Evolutionary conservation across 495 filamentous ascomycete species (phyloP).

Genomic region (Xylaria intraflava): DNA sequence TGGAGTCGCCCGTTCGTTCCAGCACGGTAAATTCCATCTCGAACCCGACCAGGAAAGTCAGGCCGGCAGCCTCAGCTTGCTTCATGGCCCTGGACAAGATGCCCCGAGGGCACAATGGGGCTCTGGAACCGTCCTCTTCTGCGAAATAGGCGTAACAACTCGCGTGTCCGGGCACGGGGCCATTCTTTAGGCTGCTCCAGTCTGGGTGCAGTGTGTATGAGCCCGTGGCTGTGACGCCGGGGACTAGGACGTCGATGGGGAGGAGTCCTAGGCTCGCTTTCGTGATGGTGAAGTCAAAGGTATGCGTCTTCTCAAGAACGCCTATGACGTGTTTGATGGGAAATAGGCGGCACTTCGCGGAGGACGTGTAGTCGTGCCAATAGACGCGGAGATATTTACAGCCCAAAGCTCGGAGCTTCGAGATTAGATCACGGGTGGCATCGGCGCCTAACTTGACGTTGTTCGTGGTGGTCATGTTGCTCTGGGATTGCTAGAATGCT

Average conservation of each 20-base stretch:
- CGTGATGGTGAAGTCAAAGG: slow-evolving; percentile 47
- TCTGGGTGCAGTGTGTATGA: slow-evolving; percentile 58
- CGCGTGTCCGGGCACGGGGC: slow-evolving; percentile 47
- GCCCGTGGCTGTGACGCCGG: slow-evolving; percentile 42
- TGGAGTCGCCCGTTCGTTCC: slow-evolving; percentile 27
- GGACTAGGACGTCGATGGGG: slow-evolving; percentile 47
- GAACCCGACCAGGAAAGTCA: slow-evolving; percentile 62
- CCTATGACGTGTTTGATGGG: slow-evolving; percentile 59
- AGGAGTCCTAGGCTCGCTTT: slow-evolving; percentile 51
- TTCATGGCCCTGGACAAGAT: slow-evolving; percentile 47
- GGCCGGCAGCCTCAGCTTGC: slow-evolving; percentile 37
- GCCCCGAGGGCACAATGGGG: slow-evolving; percentile 53
- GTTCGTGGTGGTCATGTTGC: no score
- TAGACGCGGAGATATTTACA: slow-evolving; percentile 62
- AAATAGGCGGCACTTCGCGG: slow-evolving; percentile 60
- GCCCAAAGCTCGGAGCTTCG: slow-evolving; percentile 2
- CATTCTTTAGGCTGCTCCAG: slow-evolving; percentile 51
- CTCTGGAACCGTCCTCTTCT: slow-evolving; percentile 38
- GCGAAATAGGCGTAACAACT: slow-evolving; percentile 57
- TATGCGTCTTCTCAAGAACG: slow-evolving; percentile 47
- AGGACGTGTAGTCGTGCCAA: slow-evolving; percentile 74
- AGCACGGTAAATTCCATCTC: slow-evolving; percentile 80
- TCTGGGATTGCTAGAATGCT: no score
- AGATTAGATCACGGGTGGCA: not conserved
- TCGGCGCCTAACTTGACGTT: not conserved